Conservation (phyloP, 2,329 filamentous ascomycete species). For the Calonectria pteridis region DNA sequence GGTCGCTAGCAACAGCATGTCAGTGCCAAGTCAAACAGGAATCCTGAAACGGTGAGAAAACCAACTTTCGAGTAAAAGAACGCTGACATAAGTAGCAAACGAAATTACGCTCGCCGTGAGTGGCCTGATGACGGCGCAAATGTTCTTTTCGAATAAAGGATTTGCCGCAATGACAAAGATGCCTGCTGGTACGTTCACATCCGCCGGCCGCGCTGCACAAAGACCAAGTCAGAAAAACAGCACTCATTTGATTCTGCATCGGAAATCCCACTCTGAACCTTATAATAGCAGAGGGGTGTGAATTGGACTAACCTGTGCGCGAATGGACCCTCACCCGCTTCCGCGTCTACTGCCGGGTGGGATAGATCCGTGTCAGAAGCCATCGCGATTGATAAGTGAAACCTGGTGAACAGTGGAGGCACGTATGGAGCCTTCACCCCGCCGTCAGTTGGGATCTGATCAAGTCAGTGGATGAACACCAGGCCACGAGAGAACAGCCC, state of each 20-base stretch:
- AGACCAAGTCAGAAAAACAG: slow-evolving; percentile 17
- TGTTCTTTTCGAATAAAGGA: slow-evolving; percentile 57
- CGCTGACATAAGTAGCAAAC: slow-evolving; percentile 52
- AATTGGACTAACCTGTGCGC: slow-evolving; percentile 25
- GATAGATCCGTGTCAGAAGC: slow-evolving; percentile 38
- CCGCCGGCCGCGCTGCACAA: not conserved
- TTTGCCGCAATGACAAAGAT: slow-evolving; percentile 55
- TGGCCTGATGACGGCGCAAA: slow-evolving; percentile 54
- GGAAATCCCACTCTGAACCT: slow-evolving; percentile 26
- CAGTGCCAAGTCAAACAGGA: not conserved
- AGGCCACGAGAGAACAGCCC: not conserved
- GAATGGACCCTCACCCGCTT: slow-evolving; percentile 21
- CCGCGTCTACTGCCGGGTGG: slow-evolving; percentile 31
- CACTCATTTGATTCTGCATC: not conserved
- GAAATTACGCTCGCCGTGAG: slow-evolving; percentile 51
- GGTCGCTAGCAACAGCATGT: slow-evolving; percentile 44
- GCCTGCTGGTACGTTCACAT: slow-evolving; percentile 35
- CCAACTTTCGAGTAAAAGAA: slow-evolving; percentile 55
- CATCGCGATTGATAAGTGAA: slow-evolving; percentile 19
- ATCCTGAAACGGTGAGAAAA: not conserved
- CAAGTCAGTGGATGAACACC: slow-evolving; percentile 2
- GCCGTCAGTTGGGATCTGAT: not conserved
- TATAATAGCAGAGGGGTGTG: slow-evolving; percentile 14
- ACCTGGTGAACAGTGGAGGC: not conserved
- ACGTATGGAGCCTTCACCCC: not conserved